Evolutionary conservation across 768 basidiomycete genomes (phyloP).

Genomic region (Gloeopeniophorella convolvens): DNA sequence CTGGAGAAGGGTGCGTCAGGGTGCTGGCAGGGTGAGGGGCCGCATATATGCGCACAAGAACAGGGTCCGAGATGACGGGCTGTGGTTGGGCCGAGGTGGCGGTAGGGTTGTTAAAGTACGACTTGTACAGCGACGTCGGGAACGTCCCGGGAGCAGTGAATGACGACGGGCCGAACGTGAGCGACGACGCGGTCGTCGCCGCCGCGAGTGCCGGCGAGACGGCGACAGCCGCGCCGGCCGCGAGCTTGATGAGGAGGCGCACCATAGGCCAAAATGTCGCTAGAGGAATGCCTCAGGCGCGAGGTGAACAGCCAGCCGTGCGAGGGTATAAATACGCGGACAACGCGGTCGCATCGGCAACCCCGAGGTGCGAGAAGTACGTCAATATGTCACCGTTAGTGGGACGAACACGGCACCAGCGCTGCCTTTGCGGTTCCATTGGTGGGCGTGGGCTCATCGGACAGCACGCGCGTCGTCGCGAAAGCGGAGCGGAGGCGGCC

Average conservation of each 20-base stretch:
- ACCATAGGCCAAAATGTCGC: neutral
- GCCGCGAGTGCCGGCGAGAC: no score
- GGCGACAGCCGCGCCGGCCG: constrained; percentile 8
- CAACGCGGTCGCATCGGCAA: neutral
- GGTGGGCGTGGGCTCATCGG: no score
- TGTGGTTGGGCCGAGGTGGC: constrained; percentile 68
- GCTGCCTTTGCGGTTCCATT: no score
- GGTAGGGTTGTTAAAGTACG: constrained; percentile 69
- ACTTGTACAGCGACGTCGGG: constrained; percentile 56
- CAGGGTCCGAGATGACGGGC: constrained; percentile 70
- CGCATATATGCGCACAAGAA: constrained; percentile 37
- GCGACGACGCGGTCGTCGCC: constrained; percentile 1
- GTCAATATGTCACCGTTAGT: neutral
- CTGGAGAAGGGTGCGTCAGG: constrained; percentile 28
- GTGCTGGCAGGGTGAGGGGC: neutral
- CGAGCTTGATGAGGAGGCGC: neutral
- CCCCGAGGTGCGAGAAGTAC: neutral
- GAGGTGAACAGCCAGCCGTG: neutral
- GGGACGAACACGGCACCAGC: no score
- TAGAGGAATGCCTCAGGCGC: neutral
- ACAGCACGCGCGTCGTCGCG: no score
- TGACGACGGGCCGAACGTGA: constrained; percentile 33
- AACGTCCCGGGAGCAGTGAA: constrained; percentile 58
- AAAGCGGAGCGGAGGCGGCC: no score
- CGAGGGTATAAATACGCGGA: constrained; percentile 1